Percentiles rank a stretch among this genome's conserved stretches.
These are phyloP conservation scores for Neoboletus brunneissimus DNA, from an alignment of 768 basidiomycete species.

Conservation along the genomic window DNA sequence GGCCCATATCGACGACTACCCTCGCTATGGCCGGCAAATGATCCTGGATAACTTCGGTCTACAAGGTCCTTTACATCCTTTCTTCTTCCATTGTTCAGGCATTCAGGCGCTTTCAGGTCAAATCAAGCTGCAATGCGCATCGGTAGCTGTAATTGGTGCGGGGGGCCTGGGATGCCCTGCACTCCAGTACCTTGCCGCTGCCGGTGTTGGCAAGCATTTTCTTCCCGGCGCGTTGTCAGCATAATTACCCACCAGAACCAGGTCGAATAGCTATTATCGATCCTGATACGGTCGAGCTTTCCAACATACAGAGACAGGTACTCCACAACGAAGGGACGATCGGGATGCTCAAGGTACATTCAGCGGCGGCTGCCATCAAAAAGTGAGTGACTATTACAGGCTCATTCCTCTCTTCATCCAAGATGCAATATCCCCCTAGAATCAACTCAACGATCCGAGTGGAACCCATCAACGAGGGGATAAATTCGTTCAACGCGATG, in stretches of 20 bases:
- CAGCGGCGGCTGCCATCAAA: conserved; percentile 68
- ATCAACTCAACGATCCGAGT: conserved; percentile 70
- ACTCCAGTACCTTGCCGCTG: conserved; percentile 88
- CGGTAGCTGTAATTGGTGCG: conserved; percentile 87
- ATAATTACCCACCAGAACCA: conserved; percentile 31
- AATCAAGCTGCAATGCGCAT: conserved; percentile 69
- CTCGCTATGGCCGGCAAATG: conserved; percentile 95
- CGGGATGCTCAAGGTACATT: conserved; percentile 77
- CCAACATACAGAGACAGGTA: conserved; percentile 93
- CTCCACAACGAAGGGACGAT: conserved; percentile 72
- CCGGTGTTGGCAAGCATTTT: conserved; percentile 74
- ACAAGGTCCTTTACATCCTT: conserved; percentile 48
- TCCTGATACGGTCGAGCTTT: conserved; percentile 82
- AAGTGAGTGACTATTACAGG: conserved; percentile 42
- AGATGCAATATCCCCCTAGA: conserved; percentile 39
- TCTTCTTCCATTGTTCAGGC: not conserved
- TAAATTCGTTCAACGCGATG: conserved; percentile 65
- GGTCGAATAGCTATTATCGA: conserved; percentile 86
- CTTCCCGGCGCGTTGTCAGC: not conserved
- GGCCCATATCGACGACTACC: conserved; percentile 65
- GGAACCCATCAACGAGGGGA: conserved; percentile 49
- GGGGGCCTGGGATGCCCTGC: conserved; percentile 97
- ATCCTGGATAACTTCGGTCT: conserved; percentile 87
- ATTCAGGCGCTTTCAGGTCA: conserved; percentile 56
- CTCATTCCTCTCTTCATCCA: not conserved